phyloP scores from a whole-genome alignment of 768 basidiomycete species.

The Filobasidium wieringae region DNA sequence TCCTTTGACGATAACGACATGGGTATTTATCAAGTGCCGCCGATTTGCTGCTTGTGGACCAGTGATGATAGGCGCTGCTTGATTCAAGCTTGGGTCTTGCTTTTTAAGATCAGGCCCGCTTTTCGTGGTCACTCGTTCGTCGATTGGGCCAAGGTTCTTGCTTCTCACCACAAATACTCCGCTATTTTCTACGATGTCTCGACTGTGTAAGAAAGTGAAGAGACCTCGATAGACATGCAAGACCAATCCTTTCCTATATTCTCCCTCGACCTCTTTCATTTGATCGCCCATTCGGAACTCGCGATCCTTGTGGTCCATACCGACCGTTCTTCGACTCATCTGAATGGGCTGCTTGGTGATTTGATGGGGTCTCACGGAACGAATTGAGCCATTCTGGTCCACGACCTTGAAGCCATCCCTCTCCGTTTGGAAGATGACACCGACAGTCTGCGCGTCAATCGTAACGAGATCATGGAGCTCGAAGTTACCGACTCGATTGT shows the following conservation, averaged over 20 bases:
- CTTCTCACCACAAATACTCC: slow-evolving; percentile 77
- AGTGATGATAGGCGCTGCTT: slow-evolving; percentile 28
- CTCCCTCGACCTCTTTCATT: slow-evolving; percentile 81
- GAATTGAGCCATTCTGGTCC: slow-evolving; percentile 83
- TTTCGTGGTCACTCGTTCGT: slow-evolving; percentile 44
- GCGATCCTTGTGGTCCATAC: slow-evolving; percentile 76
- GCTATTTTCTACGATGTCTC: slow-evolving; percentile 77
- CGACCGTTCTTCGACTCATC: slow-evolving; percentile 68
- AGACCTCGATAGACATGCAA: slow-evolving; percentile 89
- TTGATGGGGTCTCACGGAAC: slow-evolving; percentile 82
- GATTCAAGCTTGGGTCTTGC: slow-evolving; percentile 66
- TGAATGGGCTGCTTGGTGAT: slow-evolving; percentile 69
- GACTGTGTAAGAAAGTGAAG: slow-evolving; percentile 86
- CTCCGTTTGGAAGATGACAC: slow-evolving; percentile 95
- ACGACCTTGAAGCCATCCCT: slow-evolving; percentile 89
- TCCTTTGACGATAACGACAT: slow-evolving; percentile 72
- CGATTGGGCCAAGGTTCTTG: slow-evolving; percentile 16
- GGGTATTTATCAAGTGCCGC: slow-evolving; percentile 70
- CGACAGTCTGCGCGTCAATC: slow-evolving; percentile 84
- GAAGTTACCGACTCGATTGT: slow-evolving; percentile 81
- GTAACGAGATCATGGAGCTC: slow-evolving; percentile 94
- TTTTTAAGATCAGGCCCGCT: slow-evolving; percentile 67
- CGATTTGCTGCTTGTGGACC: slow-evolving; percentile 37
- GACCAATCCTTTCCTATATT: slow-evolving; percentile 75
- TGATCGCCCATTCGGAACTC: slow-evolving; percentile 79